Conservation (phyloP, 2,329 filamentous ascomycete genomes). For the Pseudopithomyces chartarum region DNA sequence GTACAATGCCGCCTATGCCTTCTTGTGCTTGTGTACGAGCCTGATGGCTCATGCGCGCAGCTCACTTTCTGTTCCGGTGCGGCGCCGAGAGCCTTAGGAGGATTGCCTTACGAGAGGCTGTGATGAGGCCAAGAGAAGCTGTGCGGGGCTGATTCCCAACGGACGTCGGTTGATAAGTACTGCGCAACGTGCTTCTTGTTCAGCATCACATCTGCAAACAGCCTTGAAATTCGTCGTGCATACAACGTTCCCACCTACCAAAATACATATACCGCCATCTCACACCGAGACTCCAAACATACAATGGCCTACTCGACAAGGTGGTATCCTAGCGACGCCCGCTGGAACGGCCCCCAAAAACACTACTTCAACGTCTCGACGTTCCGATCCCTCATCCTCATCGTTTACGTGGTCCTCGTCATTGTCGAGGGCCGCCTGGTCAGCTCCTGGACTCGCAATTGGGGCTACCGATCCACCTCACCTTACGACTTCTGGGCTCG, state of each 20-base stretch:
- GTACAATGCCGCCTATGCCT: too few species aligned
- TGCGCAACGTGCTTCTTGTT: neutral
- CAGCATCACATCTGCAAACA: neutral
- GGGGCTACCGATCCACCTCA: neutral
- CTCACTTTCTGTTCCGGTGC: too few species aligned
- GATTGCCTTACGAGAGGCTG: neutral
- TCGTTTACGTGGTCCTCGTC: conserved; percentile 17
- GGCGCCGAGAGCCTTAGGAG: too few species aligned
- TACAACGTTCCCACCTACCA: neutral
- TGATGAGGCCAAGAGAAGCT: conserved; percentile 2
- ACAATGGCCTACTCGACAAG: conserved; percentile 5
- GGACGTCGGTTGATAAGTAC: neutral
- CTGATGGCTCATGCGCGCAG: too few species aligned
- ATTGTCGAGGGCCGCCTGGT: conserved; percentile 15
- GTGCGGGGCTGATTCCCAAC: neutral
- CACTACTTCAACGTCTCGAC: conserved; percentile 16
- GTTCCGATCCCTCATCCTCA: conserved; percentile 12
- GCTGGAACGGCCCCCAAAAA: conserved; percentile 16
- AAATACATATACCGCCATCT: neutral
- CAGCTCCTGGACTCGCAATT: conserved; percentile 4
- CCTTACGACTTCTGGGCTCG: conserved; percentile 2
- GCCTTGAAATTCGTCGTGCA: neutral
- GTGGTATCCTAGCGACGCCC: conserved; percentile 7
- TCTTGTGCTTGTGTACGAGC: too few species aligned
- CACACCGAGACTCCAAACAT: conserved; percentile 3